phyloP scores from a whole-genome alignment of 2,329 filamentous ascomycete species.

The Aspergillus jensenii region DNA sequence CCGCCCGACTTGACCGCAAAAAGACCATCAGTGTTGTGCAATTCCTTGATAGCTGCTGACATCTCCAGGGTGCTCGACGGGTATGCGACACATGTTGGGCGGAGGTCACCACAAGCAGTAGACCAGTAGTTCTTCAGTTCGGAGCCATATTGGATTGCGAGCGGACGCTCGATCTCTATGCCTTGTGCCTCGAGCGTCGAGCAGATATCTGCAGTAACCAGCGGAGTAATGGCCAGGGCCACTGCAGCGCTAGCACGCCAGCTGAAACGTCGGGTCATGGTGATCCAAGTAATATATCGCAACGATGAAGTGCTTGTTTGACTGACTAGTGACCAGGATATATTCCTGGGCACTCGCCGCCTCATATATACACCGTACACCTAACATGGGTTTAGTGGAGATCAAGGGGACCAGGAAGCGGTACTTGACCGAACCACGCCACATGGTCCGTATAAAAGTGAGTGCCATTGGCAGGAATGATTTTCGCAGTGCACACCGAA shows the following conservation, averaged over 20 bases:
- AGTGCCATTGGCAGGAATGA: background rate
- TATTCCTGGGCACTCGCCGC: background rate
- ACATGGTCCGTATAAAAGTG: background rate
- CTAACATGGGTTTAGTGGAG: background rate
- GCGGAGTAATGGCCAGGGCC: slow-evolving; percentile 19
- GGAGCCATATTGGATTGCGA: slow-evolving; percentile 34
- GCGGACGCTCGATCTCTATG: slow-evolving; percentile 34
- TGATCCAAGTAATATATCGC: background rate
- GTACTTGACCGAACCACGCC: background rate
- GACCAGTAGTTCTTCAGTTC: slow-evolving; percentile 51
- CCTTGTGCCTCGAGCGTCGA: slow-evolving; percentile 34
- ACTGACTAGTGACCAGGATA: background rate
- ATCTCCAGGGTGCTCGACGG: slow-evolving; percentile 54
- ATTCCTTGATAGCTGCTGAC: slow-evolving; percentile 51
- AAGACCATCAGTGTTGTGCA: slow-evolving; percentile 49
- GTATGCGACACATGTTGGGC: slow-evolving; percentile 49
- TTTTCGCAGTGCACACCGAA: background rate
- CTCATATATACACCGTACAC: background rate
- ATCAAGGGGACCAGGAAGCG: background rate
- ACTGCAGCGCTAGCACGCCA: slow-evolving; percentile 22
- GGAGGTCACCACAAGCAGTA: slow-evolving; percentile 41
- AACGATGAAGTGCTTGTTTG: background rate
- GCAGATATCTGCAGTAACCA: slow-evolving; percentile 38
- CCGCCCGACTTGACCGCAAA: slow-evolving; percentile 58
- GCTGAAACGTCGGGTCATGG: slow-evolving; percentile 18